These are phyloP conservation scores for Sclerotinia sclerotiorum DNA, from an alignment of 2,329 filamentous ascomycete species.

Conservation along the genomic window DNA sequence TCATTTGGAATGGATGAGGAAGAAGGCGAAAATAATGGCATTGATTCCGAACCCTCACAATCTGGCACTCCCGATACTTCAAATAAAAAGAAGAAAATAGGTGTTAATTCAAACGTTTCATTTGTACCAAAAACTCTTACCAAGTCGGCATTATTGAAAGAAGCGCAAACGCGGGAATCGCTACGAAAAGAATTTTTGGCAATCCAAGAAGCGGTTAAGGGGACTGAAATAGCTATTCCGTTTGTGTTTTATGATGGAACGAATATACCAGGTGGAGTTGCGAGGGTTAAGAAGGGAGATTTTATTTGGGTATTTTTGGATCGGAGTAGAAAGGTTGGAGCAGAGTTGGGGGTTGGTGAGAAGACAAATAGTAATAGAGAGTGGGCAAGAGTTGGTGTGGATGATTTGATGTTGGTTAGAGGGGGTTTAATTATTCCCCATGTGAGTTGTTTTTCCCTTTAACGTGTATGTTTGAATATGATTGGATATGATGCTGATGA, in stretches of 20 bases:
- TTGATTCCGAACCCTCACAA: conserved; percentile 41
- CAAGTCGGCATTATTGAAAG: conserved; percentile 73
- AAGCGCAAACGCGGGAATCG: conserved; percentile 72
- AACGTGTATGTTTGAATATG: not conserved
- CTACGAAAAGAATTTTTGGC: conserved; percentile 77
- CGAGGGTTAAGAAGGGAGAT: conserved; percentile 90
- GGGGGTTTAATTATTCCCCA: conserved; percentile 92
- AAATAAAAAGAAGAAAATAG: conserved; percentile 50
- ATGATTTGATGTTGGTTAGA: conserved; percentile 90
- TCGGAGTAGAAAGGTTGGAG: conserved; percentile 84
- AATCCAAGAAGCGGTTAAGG: conserved; percentile 83
- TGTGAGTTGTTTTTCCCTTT: conserved; percentile 55
- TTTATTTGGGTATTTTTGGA: conserved; percentile 92
- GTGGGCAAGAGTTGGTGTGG: conserved; percentile 92
- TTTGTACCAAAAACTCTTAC: conserved; percentile 73
- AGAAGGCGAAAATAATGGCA: conserved; percentile 41
- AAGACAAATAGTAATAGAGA: conserved; percentile 63
- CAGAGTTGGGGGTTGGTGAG: conserved; percentile 72
- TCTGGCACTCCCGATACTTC: conserved; percentile 35
- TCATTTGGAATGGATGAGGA: conserved; percentile 62
- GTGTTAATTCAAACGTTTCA: conserved; percentile 60
- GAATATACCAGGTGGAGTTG: conserved; percentile 79
- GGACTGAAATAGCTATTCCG: conserved; percentile 83
- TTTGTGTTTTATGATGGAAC: conserved; percentile 98
- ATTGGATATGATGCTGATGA: conserved; percentile 22